These are phyloP conservation scores for Ceriops zippeliana DNA, from an alignment of 345 rosid genomes.

Conservation along the genomic window DNA sequence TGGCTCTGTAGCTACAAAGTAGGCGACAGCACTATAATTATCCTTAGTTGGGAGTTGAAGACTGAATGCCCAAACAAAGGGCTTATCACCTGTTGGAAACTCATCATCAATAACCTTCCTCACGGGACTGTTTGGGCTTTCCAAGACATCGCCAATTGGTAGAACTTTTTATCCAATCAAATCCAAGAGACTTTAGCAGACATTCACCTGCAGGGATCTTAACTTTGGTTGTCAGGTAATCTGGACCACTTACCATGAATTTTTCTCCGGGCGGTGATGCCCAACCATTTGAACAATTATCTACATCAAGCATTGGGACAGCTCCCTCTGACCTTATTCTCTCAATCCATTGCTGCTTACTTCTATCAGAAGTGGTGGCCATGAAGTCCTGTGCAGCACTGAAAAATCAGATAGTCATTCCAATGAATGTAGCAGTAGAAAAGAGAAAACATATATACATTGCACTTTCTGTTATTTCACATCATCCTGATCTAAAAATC, in stretches of 20 bases:
- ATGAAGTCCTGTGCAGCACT: conserved; percentile 30
- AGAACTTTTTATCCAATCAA: conserved; percentile 84
- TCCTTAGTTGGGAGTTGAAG: conserved; percentile 91
- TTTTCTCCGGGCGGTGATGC: conserved; percentile 68
- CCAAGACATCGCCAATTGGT: conserved; percentile 52
- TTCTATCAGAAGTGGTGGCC: conserved; percentile 36
- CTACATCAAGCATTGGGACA: conserved; percentile 66
- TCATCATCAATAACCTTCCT: conserved; percentile 55
- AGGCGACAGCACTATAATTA: conserved; percentile 81
- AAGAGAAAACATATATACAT: neutral
- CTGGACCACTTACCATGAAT: conserved; percentile 91
- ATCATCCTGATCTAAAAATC: no score
- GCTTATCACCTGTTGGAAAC: conserved; percentile 55
- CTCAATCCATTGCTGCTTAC: conserved; percentile 64
- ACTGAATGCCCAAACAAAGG: conserved; percentile 95
- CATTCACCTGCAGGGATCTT: conserved; percentile 73
- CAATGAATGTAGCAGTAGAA: neutral
- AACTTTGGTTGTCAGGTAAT: conserved; percentile 58
- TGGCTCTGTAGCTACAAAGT: conserved; percentile 60
- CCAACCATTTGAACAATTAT: conserved; percentile 70
- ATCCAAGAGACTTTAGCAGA: conserved; percentile 76
- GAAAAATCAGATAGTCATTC: conserved; percentile 11
- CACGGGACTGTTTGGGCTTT: conserved; percentile 51
- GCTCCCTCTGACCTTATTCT: conserved; percentile 72
- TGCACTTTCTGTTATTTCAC: neutral